Evolutionary conservation across 2,329 filamentous ascomycete species (phyloP).

Genomic region (Trichoderma arundinaceum): DNA sequence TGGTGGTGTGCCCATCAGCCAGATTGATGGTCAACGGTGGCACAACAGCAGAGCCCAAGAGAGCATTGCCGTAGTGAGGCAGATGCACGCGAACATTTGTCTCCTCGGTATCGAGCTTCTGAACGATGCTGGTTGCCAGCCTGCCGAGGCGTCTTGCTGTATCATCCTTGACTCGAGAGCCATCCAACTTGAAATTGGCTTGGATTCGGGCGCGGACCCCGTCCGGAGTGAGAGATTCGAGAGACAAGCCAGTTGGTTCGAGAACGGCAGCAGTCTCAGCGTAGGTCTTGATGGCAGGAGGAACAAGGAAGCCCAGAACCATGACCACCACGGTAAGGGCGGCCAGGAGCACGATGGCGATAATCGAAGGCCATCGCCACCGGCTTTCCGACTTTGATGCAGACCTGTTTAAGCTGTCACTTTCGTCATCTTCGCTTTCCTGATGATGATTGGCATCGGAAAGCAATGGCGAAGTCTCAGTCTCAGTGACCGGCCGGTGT

Average conservation of each 20-base stretch:
- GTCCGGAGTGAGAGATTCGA: slow-evolving; percentile 80
- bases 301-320: slow-evolving; percentile 78
- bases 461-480: slow-evolving; percentile 63
- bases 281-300: slow-evolving; percentile 82
- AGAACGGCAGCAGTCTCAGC: slow-evolving; percentile 82
- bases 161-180: slow-evolving; percentile 72
- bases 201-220: slow-evolving; percentile 82
- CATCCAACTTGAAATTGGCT: slow-evolving; percentile 82
- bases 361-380: slow-evolving; percentile 74
- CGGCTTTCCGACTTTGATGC: slow-evolving; percentile 38
- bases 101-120: slow-evolving; percentile 73
- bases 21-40: slow-evolving; percentile 79
- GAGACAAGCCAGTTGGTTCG: slow-evolving; percentile 80
- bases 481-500: slow-evolving; percentile 47
- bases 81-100: slow-evolving; percentile 78
- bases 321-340: slow-evolving; percentile 71
- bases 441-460: slow-evolving; percentile 37
- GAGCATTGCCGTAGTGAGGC: slow-evolving; percentile 78
- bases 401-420: slow-evolving; percentile 39
- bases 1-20: slow-evolving; percentile 76
- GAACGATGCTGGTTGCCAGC: slow-evolving; percentile 79
- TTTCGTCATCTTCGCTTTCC: slow-evolving; percentile 41
- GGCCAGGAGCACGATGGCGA: slow-evolving; percentile 73
- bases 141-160: slow-evolving; percentile 76
- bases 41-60: slow-evolving; percentile 77